Conservation (phyloP, 1,284 basidiomycete genomes). For the Moesziomyces sp. region DNA sequence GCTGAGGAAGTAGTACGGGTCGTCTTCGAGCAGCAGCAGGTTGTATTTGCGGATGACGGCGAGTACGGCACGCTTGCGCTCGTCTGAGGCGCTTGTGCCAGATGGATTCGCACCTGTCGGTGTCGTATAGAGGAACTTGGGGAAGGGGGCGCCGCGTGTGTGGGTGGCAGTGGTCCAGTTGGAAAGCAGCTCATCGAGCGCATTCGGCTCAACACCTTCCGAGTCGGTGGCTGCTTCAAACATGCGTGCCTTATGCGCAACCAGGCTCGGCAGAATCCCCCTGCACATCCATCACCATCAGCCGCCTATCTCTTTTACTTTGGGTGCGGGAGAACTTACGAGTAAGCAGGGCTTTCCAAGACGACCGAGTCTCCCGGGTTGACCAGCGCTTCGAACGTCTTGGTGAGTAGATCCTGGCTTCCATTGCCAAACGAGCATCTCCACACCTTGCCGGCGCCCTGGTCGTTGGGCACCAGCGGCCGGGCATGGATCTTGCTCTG, state of each 20-base stretch:
- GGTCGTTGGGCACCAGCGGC: neutral
- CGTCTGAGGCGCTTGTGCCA: conserved; percentile 67
- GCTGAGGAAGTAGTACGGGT: conserved; percentile 61
- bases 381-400: conserved; percentile 75
- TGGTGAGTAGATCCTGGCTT: conserved; percentile 87
- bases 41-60: conserved; percentile 70
- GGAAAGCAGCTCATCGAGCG: conserved; percentile 77
- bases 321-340: conserved; percentile 59
- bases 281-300: neutral
- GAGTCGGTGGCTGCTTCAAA: conserved; percentile 80
- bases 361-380: conserved; percentile 84
- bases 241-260: conserved; percentile 33
- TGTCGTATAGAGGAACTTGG: conserved; percentile 85
- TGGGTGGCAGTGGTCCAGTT: conserved; percentile 75
- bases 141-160: conserved; percentile 74
- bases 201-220: conserved; percentile 77
- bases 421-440: conserved; percentile 80
- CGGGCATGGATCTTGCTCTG: conserved; percentile 75
- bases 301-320: neutral
- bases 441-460: conserved; percentile 28
- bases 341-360: conserved; percentile 87
- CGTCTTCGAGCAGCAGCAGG: conserved; percentile 57
- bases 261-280: conserved; percentile 60
- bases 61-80: conserved; percentile 81
- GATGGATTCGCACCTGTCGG: conserved; percentile 68